Evolutionary conservation across 768 basidiomycete genomes (phyloP), one percentile per base, ranked within the genome.

Genomic region (Calocybe indica): DNA sequence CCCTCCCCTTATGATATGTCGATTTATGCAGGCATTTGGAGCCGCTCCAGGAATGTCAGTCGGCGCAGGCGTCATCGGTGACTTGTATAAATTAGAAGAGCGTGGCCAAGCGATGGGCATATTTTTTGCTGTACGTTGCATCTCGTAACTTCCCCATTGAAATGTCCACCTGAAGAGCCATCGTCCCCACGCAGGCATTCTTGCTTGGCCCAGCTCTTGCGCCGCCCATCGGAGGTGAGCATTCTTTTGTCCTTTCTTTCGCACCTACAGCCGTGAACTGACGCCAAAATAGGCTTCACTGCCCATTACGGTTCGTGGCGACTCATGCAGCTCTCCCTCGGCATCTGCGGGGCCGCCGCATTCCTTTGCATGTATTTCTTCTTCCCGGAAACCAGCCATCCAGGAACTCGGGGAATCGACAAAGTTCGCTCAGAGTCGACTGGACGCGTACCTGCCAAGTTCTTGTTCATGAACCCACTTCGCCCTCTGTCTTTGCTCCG

Each of bases 281-380:
- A n/a, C 2, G 34, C 22, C 14, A 78, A 78, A 79, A 1, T 15
- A 77, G 79, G 79, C 10, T 44, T 72, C 28, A 66, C 72, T 0
- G 72, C 83, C 0, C 67, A 82, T 45, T 84, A 83, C 52, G 72
- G 71, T 32, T 85, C 85, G 0, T 88, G 86, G 85, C 73, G 85
- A 0, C 51, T 70, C 3, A 75, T 83, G 60, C 83, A 88, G 54
- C 57, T 64, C 6, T 54, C 55, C 1, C 52, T 86, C 1, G 74
- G 73, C 8, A 29, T 69, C 0, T 60, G 66, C 34, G 73, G 72
- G 1, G 22, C 71, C 0, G 33, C 68, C 4, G 62, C 62, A 5
- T 56, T 72, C 37, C 5, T 68, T 8, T 46, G 63, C 11, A 59
- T 78, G 12, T 36, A 50, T 7, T 36, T 69, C 5, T 63, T 69